Conservation (phyloP, 2,329 filamentous ascomycete genomes). For the Fusarium paranaense region DNA sequence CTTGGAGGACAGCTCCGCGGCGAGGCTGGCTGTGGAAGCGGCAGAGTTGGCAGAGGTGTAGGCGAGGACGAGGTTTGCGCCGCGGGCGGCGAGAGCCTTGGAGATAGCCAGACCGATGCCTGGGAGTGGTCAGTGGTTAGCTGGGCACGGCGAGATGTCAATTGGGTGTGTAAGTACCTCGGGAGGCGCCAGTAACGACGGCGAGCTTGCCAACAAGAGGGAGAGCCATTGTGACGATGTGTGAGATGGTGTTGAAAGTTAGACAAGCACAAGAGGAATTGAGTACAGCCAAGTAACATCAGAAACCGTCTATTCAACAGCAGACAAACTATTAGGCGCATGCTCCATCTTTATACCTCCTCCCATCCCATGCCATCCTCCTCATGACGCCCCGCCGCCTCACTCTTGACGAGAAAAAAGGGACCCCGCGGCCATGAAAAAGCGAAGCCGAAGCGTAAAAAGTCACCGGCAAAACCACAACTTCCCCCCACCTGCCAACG, state of each 20-base stretch:
- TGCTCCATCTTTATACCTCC: constrained; percentile 11
- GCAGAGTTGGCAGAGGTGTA: constrained; percentile 39
- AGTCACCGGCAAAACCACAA: not conserved
- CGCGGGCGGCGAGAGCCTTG: constrained; percentile 41
- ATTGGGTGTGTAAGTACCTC: constrained; percentile 65
- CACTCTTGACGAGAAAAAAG: not conserved
- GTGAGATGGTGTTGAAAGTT: not conserved
- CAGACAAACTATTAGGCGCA: not conserved
- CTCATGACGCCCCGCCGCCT: constrained; percentile 9
- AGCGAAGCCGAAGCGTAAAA: not conserved
- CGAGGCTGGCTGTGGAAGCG: constrained; percentile 28
- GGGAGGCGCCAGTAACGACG: constrained; percentile 82
- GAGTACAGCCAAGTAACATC: constrained; percentile 3
- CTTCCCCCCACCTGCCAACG: not conserved
- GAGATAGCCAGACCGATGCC: constrained; percentile 42
- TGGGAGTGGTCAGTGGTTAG: constrained; percentile 13
- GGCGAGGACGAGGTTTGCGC: constrained; percentile 43
- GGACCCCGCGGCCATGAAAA: constrained; percentile 7
- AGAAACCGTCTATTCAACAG: not conserved
- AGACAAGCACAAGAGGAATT: not conserved
- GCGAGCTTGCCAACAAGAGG: constrained; percentile 79
- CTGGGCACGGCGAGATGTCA: not conserved
- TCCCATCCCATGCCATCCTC: not conserved
- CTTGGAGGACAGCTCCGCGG: constrained; percentile 44
- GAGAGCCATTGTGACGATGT: constrained; percentile 49